phyloP scores from a whole-genome alignment of 1,284 basidiomycete species.

The Rhodotorula sp. region DNA sequence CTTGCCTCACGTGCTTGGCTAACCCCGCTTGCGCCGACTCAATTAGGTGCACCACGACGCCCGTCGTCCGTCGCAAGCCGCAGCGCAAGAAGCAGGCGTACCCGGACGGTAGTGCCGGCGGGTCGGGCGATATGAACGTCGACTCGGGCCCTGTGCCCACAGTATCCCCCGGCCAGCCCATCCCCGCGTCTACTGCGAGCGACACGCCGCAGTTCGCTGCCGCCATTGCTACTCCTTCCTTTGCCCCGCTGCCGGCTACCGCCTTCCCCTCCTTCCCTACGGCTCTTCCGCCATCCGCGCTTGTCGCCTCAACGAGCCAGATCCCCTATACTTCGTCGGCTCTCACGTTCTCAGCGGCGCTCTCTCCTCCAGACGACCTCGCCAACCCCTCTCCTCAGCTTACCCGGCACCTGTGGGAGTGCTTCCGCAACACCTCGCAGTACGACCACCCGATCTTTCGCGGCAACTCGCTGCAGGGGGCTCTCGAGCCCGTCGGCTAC shows the following conservation, averaged over 20 bases:
- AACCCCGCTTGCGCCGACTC: too few species aligned
- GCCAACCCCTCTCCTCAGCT: neutral
- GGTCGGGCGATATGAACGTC: neutral
- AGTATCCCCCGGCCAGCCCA: too few species aligned
- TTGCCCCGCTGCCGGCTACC: neutral
- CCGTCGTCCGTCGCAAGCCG: constrained; percentile 5
- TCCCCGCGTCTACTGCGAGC: too few species aligned
- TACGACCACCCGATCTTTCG: constrained; percentile 9
- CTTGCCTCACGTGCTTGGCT: too few species aligned
- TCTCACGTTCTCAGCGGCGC: neutral
- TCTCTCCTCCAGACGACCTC: neutral
- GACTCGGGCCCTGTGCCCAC: neutral
- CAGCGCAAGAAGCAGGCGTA: neutral
- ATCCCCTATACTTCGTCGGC: neutral
- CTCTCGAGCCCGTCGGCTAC: neutral
- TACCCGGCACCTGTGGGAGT: neutral
- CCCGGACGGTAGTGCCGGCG: too few species aligned
- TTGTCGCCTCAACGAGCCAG: neutral
- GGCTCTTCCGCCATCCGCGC: neutral
- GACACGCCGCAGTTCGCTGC: too few species aligned
- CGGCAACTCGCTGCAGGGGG: neutral
- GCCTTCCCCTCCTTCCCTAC: neutral
- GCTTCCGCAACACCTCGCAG: constrained; percentile 2
- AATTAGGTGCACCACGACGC: constrained; percentile 1
- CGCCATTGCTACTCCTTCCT: too few species aligned